Base-by-base conservation (phyloP, 345 rosid species). In the Pistacia integerrima region DNA sequence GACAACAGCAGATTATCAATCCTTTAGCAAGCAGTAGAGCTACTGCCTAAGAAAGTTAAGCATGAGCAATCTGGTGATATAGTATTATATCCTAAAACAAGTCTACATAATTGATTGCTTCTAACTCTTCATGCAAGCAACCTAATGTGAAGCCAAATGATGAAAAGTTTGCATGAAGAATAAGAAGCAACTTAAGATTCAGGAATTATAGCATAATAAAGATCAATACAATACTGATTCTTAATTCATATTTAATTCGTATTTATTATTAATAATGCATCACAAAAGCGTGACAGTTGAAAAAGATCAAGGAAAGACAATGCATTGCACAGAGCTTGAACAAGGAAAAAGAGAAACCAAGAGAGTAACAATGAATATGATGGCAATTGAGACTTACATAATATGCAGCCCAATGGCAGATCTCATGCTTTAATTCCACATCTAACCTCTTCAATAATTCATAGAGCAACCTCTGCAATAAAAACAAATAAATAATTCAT, bases 351-450 rank as follows among this genome's bases (percentile, higher is more conserved):
- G 66, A 7, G 48, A 14, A 64, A 69, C 30, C 20, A 61, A 7
- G 55, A 14, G 41, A 8, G 64, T 56, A 74, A 61, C 70, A 76
- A 52, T 70, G 57, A 56, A 28, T 13, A 51, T 5, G 63, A 51
- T 64, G 41, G 38, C 58, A 60, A 12, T 54, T 38, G 59, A 54
- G 8, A 74, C 97, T 86, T 84, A 96, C 97, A 85, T 96, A 91
- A 85, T 93, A 93, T 69, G 98, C 97, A 33, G 98, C 99, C 98
- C 98, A 96, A 74, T 91, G 98, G 83, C 97, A 86, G 72, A 90
- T 84, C 87, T 96, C 97, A 76, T 91, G 98, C 90, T 96, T 96
- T 60, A 93, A 84, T 74, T 96, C 98, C 9, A 91, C 89, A 83
- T 96, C 99, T 66, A 93, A 83, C 86, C 88, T 93, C 91, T 87